phyloP scores from a whole-genome alignment of 129 eudicot species.

The Heracleum sosnowskyi region DNA sequence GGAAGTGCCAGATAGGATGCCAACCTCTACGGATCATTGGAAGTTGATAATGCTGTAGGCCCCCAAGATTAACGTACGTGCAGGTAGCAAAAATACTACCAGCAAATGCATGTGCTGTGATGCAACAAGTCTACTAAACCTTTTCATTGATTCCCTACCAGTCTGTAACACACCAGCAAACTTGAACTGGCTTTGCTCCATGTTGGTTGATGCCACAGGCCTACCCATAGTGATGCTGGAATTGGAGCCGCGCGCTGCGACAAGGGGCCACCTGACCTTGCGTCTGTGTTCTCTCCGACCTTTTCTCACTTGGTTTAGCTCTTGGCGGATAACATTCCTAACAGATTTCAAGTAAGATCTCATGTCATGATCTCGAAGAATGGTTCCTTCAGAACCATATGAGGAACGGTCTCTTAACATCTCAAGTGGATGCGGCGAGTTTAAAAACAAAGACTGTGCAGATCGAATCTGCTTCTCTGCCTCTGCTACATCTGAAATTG shows the following conservation, averaged over 20 bases:
- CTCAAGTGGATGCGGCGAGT: conserved; percentile 91
- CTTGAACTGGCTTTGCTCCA: conserved; percentile 30
- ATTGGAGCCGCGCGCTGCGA: conserved; percentile 30
- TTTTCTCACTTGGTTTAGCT: conserved; percentile 58
- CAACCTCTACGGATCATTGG: conserved; percentile 2
- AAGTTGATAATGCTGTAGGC: conserved; percentile 24
- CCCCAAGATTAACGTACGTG: conserved; percentile 49
- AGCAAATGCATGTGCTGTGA: conserved; percentile 77
- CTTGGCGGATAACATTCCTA: conserved; percentile 64
- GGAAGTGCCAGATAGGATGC: neutral
- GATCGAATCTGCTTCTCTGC: conserved; percentile 59
- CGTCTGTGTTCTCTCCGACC: conserved; percentile 42
- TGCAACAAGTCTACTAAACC: conserved; percentile 64
- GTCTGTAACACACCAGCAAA: conserved; percentile 41
- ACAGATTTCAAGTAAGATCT: conserved; percentile 58
- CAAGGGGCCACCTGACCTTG: conserved; percentile 76
- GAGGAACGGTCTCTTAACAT: conserved; percentile 72
- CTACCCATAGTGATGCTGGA: conserved; percentile 20
- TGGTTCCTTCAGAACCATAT: conserved; percentile 67
- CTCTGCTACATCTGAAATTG: conserved; percentile 31
- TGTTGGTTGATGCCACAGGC: conserved; percentile 17
- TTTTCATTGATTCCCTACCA: conserved; percentile 53
- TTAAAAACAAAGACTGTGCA: conserved; percentile 61
- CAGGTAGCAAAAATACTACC: conserved; percentile 63
- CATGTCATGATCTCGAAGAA: conserved; percentile 86